Percentiles rank a stretch among this genome's conserved stretches.
phyloP scores from a whole-genome alignment of 2,329 filamentous ascomycete species.

The Daldinia sp. region DNA sequence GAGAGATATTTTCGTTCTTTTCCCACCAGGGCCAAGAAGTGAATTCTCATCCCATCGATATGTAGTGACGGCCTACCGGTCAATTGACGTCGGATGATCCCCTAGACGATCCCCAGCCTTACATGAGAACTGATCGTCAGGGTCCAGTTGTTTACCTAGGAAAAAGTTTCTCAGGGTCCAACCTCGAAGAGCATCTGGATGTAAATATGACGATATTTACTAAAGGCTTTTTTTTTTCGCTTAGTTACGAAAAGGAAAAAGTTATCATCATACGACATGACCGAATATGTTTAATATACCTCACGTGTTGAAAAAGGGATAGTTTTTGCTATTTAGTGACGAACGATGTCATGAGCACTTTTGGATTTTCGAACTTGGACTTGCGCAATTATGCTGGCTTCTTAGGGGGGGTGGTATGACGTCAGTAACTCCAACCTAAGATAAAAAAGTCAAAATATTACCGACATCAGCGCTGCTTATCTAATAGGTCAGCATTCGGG shows the following conservation, averaged over 20 bases:
- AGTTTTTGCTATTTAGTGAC: background rate
- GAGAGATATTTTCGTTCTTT: too few species aligned
- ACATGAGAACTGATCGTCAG: slow-evolving; percentile 30
- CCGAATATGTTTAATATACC: background rate
- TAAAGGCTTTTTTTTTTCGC: background rate
- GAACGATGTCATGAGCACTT: background rate
- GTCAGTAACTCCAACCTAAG: slow-evolving; percentile 7
- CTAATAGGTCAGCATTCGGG: background rate
- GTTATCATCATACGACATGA: background rate
- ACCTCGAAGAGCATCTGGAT: background rate
- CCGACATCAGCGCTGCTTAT: background rate
- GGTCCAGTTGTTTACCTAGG: slow-evolving; percentile 23
- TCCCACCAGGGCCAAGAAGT: too few species aligned
- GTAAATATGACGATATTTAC: slow-evolving; percentile 1
- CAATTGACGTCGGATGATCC: background rate
- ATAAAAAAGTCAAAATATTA: background rate
- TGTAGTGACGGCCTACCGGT: background rate
- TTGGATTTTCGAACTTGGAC: too few species aligned
- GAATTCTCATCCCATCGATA: background rate
- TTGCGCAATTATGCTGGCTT: too few species aligned
- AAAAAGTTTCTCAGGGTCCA: background rate
- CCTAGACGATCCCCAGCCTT: slow-evolving; percentile 24
- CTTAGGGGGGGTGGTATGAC: too few species aligned
- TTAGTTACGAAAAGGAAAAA: background rate
- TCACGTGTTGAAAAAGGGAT: background rate